Evolutionary conservation across 2,329 filamentous ascomycete species (phyloP).

Genomic region (Monilinia vaccinii-corymbosi): DNA sequence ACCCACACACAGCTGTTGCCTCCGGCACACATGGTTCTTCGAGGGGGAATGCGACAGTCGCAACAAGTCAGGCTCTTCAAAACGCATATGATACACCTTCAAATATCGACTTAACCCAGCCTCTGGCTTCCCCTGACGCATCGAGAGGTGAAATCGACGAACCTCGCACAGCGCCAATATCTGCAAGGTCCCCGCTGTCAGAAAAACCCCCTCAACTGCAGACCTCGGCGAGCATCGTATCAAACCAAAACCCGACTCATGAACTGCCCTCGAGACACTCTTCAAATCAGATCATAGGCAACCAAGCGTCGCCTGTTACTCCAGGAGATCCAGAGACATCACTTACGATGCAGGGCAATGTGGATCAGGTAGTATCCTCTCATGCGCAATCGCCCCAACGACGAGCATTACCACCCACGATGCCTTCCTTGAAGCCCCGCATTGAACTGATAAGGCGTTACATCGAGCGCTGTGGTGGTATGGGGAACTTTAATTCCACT

Average conservation of each 20-base stretch:
- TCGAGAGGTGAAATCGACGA: constrained; percentile 1
- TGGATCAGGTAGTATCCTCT: not conserved
- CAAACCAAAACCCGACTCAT: not conserved
- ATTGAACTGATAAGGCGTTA: constrained; percentile 23
- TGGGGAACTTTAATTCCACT: constrained; percentile 22
- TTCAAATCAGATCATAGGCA: not conserved
- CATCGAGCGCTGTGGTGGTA: constrained; percentile 18
- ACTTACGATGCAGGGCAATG: not conserved
- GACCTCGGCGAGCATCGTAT: not conserved
- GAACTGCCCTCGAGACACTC: not conserved
- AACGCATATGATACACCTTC: constrained; percentile 1
- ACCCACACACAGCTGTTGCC: not conserved
- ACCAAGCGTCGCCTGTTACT: not conserved
- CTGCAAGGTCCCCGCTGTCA: not conserved
- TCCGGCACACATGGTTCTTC: not conserved
- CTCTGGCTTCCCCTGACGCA: not conserved
- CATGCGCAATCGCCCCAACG: constrained; percentile 15
- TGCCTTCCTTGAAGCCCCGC: constrained; percentile 19
- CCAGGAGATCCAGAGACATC: not conserved
- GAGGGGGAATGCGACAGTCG: not conserved
- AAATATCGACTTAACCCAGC: not conserved
- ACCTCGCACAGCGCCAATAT: not conserved
- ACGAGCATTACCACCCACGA: constrained; percentile 12
- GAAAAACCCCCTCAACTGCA: not conserved
- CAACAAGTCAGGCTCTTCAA: not conserved